Evolutionary conservation across 345 rosid genomes (phyloP).

Genomic region (Fremontodendron californicum): DNA sequence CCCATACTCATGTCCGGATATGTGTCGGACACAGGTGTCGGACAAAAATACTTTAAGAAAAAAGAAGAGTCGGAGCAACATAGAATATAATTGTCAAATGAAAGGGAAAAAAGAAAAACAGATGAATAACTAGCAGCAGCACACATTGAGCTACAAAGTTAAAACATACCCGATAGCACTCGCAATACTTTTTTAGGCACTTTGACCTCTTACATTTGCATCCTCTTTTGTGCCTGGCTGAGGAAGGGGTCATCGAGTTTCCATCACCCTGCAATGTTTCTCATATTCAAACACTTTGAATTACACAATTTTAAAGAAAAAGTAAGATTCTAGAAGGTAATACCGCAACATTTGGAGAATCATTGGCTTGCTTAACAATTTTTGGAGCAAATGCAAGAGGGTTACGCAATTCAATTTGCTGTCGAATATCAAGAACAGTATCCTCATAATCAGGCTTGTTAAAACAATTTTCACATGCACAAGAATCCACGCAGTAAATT

Average conservation of each 20-base stretch:
- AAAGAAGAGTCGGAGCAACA: neutral
- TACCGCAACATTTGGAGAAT: conserved; percentile 25
- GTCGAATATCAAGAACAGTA: conserved; percentile 25
- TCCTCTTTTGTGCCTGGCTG: conserved; percentile 47
- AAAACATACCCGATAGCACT: conserved; percentile 42
- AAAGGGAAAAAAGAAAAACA: neutral
- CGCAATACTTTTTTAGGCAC: conserved; percentile 46
- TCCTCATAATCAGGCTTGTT: conserved; percentile 43
- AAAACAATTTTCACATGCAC: conserved; percentile 34
- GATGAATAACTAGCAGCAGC: neutral
- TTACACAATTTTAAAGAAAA: neutral
- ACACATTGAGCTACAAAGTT: neutral
- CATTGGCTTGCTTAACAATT: conserved; percentile 19
- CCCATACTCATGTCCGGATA: no score
- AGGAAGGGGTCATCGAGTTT: conserved; percentile 24
- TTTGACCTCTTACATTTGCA: conserved; percentile 50
- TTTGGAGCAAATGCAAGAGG: conserved; percentile 47
- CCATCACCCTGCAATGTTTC: conserved; percentile 28
- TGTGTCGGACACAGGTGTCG: no score
- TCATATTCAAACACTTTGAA: conserved; percentile 11
- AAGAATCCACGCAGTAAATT: conserved; percentile 31
- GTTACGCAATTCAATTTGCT: conserved; percentile 38
- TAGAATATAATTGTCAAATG: neutral
- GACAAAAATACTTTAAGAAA: neutral
- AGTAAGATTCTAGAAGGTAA: neutral